Evolutionary conservation across 179 eudicot species (phyloP).

Genomic region (Vitellaria paradoxa): DNA sequence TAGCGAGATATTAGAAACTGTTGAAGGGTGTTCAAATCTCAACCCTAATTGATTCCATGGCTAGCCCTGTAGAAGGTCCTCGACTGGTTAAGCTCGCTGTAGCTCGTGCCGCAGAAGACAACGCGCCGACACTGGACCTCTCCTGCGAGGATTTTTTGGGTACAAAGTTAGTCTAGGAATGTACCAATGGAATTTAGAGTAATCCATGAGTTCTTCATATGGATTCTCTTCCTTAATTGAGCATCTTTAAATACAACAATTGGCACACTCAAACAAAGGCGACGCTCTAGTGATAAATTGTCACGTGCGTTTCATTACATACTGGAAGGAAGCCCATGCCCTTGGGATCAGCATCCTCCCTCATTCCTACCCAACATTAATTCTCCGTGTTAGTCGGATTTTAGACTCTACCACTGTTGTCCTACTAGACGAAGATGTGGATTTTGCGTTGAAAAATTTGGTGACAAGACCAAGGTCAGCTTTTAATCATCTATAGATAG

Average conservation of each 20-base stretch:
- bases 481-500: conserved; percentile 81
- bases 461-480: conserved; percentile 70
- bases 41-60: conserved; percentile 73
- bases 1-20: conserved; percentile 63
- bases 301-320: conserved; percentile 80
- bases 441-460: conserved; percentile 56
- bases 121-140: conserved; percentile 68
- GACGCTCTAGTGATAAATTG: conserved; percentile 71
- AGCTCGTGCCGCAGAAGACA: conserved; percentile 49
- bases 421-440: conserved; percentile 77
- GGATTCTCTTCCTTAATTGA: conserved; percentile 71
- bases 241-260: conserved; percentile 26
- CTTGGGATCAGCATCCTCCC: background rate
- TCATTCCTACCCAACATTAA: conserved; percentile 31
- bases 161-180: conserved; percentile 49
- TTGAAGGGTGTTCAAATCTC: conserved; percentile 63
- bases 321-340: conserved; percentile 46
- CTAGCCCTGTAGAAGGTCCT: conserved; percentile 37
- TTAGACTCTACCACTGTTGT: conserved; percentile 57
- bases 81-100: conserved; percentile 69
- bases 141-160: conserved; percentile 71
- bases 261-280: conserved; percentile 17
- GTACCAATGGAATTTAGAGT: conserved; percentile 62
- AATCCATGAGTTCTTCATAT: conserved; percentile 47
- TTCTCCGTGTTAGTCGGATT: conserved; percentile 48